Evolutionary conservation across 352 stramenopile species (phyloP), one percentile per base, ranked within the genome.

Genomic region (Globisporangium nagaii): DNA sequence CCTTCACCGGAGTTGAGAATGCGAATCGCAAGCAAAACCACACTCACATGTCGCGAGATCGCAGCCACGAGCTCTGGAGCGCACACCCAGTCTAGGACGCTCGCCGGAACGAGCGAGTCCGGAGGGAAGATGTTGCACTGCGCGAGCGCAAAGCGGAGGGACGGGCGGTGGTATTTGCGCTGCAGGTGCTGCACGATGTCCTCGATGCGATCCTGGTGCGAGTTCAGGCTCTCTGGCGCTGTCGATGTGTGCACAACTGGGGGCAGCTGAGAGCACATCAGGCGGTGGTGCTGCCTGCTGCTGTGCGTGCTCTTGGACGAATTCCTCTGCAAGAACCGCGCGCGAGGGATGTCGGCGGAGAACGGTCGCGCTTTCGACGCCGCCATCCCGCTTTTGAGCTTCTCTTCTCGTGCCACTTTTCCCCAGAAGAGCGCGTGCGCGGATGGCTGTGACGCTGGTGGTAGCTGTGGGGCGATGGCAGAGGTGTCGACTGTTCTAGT

Each of bases 131-230:
- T 58, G 32, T 74, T 76, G n/a, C 53, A 65, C 28, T 83, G 66
- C 10, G 75, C 66, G 22, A 88, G 53, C 5, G 71, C 75, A 28
- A 84, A 75, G 17, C 78, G 69, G 25, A 84, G 25, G 6, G 78
- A 89, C 25, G 75, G 60, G 27, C 73, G 62, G 9, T 78, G 75
- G 27, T 60, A 84, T 20, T 49, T 62, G 4, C 49, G 57, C 39
- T 71, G 63, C 35, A 88, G 61, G 31, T 75, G 56, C 9, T 69
- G 54, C 2, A 65, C 71, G 11, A 89, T 43, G 48, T 61, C 65
- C 19, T 71, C 60, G 34, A 86, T 25, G 15, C 53, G 58, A 40
- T 85, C 53, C 42, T 51, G 58, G 24, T 56, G 61, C 5, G 8
- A 48, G 11, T n/a, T 53, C 58, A 1, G 42, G 32, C 24, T 50